phyloP scores from a whole-genome alignment of 768 basidiomycete genomes.

The Russula earlei region DNA sequence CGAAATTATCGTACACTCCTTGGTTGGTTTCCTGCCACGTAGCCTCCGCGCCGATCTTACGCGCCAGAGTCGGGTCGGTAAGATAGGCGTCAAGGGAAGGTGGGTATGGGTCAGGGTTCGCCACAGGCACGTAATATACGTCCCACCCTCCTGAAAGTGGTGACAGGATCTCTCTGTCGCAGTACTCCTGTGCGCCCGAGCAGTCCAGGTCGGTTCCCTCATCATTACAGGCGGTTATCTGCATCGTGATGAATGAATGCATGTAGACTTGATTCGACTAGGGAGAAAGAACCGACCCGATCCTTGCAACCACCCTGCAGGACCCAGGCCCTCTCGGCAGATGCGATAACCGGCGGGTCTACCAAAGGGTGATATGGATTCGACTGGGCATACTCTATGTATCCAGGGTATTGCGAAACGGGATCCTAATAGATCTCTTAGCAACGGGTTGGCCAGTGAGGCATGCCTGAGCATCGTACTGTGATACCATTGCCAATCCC shows the following conservation, averaged over 20 bases:
- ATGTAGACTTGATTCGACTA: not conserved
- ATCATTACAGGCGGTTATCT: constrained; percentile 47
- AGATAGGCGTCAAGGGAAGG: constrained; percentile 31
- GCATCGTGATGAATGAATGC: not conserved
- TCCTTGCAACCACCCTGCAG: constrained; percentile 39
- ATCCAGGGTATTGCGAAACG: constrained; percentile 48
- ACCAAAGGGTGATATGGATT: constrained; percentile 51
- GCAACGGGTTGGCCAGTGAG: not conserved
- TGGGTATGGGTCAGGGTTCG: constrained; percentile 40
- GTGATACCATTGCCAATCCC: constrained; percentile 57
- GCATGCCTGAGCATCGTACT: constrained; percentile 26
- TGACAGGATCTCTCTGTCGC: constrained; percentile 39
- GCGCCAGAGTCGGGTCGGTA: constrained; percentile 24
- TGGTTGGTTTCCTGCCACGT: constrained; percentile 34
- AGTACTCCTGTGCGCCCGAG: constrained; percentile 46
- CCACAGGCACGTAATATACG: constrained; percentile 41
- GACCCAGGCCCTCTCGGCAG: constrained; percentile 37
- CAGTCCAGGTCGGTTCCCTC: constrained; percentile 41
- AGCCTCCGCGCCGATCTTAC: constrained; percentile 36
- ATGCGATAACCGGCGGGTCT: constrained; percentile 31
- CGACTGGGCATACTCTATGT: constrained; percentile 42
- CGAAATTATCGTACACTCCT: constrained; percentile 39
- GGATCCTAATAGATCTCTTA: constrained; percentile 25
- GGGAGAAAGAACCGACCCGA: constrained; percentile 29
- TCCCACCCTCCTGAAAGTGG: constrained; percentile 37